Evolutionary conservation across 176 grass and related monocot species (phyloP).

Genomic region (Secale cereale): DNA sequence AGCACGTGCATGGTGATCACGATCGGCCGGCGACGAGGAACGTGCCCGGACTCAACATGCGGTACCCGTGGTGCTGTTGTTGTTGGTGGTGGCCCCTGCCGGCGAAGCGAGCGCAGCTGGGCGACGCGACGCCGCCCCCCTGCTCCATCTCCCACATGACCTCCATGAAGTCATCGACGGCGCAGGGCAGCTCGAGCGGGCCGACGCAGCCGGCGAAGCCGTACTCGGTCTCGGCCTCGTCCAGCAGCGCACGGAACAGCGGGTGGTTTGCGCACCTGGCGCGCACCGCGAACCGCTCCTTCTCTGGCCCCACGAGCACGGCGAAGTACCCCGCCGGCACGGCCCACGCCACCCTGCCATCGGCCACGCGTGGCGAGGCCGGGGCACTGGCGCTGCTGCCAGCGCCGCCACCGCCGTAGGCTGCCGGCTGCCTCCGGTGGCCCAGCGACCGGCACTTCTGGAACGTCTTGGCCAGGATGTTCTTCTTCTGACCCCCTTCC

Average conservation of each 20-base stretch:
- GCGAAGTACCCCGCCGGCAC: slow-evolving; percentile 67
- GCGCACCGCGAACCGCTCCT: slow-evolving; percentile 68
- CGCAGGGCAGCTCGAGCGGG: slow-evolving; percentile 69
- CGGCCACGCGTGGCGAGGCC: not conserved
- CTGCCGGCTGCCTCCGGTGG: slow-evolving; percentile 8
- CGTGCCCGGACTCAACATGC: slow-evolving; percentile 48
- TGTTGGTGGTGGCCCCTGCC: not conserved
- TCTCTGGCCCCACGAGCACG: slow-evolving; percentile 66
- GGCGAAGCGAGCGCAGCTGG: slow-evolving; percentile 30
- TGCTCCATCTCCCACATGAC: slow-evolving; percentile 77
- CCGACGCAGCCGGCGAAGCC: slow-evolving; percentile 52
- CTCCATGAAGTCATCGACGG: slow-evolving; percentile 57
- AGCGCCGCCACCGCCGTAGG: not conserved
- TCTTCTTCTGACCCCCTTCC: slow-evolving; percentile 39
- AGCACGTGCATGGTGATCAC: not conserved
- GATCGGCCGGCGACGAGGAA: slow-evolving; percentile 32
- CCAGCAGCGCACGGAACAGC: slow-evolving; percentile 55
- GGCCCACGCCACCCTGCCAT: not conserved
- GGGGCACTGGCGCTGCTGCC: not conserved
- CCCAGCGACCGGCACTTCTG: slow-evolving; percentile 31
- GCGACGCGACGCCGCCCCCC: slow-evolving; percentile 10
- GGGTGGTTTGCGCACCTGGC: slow-evolving; percentile 68
- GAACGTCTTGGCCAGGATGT: slow-evolving; percentile 41
- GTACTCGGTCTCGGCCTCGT: slow-evolving; percentile 67
- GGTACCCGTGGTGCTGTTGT: slow-evolving; percentile 23